Base-by-base conservation (phyloP, 169 alveolate species). In the Plasmodium ovale region DNA sequence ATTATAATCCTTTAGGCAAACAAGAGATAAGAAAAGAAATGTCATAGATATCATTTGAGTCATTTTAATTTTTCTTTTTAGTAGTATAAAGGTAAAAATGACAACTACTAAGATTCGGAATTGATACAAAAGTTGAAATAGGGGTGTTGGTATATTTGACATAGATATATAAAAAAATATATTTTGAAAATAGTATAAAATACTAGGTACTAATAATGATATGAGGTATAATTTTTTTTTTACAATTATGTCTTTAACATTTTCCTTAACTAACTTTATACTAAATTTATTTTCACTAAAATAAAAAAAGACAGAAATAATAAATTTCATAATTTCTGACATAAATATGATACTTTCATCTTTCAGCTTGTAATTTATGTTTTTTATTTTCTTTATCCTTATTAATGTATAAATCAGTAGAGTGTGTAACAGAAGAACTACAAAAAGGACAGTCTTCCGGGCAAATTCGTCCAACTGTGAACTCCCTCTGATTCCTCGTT, bases 91-190 rank as follows among this genome's bases (percentile, higher is more conserved):
- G 16, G 79, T 65, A 65, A 79, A 79, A n/a, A 79, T 29, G 0
- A 51, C 58, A 19, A 79, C 79, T 12, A 67, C 47, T 10, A 79
- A 69, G 16, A 79, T 65, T 69, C 82, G 29, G 37, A 79, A 65
- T 58, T 79, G 89, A 29, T 79, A 67, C 2, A 79, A 69, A 3
- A 79, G 29, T 51, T 79, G 89, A 70, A 79, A 79, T 56, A 79
- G n/a, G 16, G 89, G 89, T 19, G 68, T 79, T 0, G 89, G 84
- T 0, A 79, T 49, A 53, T 69, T 79, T 5, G 79, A 49, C 23
- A 79, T 21, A 7, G 89, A 64, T 39, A 79, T 35, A 31, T 64
- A 65, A 65, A 79, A 79, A 64, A 62, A 67, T 4, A 79, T 65
- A 56, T 79, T 79, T 9, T 79, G 89, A 51, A 79, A 19, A 49